Evolutionary conservation across 768 basidiomycete species (phyloP), one percentile per base, ranked within the genome.

Genomic region (Terana coerulea): DNA sequence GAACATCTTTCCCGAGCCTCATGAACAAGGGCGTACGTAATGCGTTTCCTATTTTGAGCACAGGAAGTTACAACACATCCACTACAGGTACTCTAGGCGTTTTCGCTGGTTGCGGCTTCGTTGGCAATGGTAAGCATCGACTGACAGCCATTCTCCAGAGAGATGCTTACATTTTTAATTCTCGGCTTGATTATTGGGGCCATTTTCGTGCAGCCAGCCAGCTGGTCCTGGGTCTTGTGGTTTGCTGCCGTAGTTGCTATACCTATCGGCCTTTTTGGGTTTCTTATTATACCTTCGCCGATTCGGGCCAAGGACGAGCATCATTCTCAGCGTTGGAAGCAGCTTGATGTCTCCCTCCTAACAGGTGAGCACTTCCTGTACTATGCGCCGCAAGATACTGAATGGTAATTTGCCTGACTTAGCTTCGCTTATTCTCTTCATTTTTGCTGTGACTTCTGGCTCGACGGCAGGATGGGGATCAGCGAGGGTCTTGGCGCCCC

Each of bases 171-270:
- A n/a, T 21, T 10, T 3, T 7, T 41, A 69, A 66, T 68, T 14
- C 58, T 65, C 12, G 69, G 69, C 22, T 51, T 69, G 15, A 58
- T 69, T 48, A 66, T 72, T 17, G 72, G 72, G 40, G 72, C 65
- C 9, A 54, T 72, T 28, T 68, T 72, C 60, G 66, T 71, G 25
- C 53, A 67, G 44, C 66, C 59, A 44, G 64, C 68, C 9, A 62
- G 59, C 21, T 76, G 75, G 73, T 54, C 54, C 14, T 75, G 75
- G 75, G 72, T 75, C 30, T 77, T 78, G 62, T 74, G 70, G 57
- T 69, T 76, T 53, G 68, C 74, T 19, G 69, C 73, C 26, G 66
- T 75, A 51, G 58, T 77, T 33, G 64, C 67, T 33, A 54, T 69
- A 15, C 61, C 64, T 25, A 64, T 71, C 34, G 62, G 67, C 25